Base-by-base conservation (phyloP, 129 eudicot species). In the Flaveria brownii region DNA sequence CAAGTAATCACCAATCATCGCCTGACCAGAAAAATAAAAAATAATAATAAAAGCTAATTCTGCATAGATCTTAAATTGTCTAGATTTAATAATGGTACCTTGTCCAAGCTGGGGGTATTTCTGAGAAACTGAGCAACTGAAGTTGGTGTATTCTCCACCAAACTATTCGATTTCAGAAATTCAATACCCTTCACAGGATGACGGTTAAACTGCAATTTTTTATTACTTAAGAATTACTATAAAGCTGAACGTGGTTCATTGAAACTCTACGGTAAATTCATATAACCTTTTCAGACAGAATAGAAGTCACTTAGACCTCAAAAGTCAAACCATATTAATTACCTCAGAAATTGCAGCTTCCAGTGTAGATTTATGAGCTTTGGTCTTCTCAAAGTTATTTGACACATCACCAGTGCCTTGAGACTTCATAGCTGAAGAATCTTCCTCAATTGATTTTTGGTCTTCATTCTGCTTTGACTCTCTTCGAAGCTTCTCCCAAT, bases 341-440 rank as follows among this genome's bases (percentile, higher is more conserved):
- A 91, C 99, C 97, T 87, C 91, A 60, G 97, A 82, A 54, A 94
- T 86, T 50, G 95, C 92, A 82, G 97, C 94, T 87, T 94, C 97
- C 88, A 94, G 76, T 64, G 94, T 91, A 66, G 97, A 94, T 76
- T 91, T 89, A 64, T 94, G 99, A 82, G 97, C 99, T 82, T 94
- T 94, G 81, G 84, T 77, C 86, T 87, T 91, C 89, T 94, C 94
- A 91, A 94, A 94, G 79, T 94, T 92, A 86, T 82, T 88, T 15
- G 12, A 43, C 55, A 64, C 25, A 36, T 87, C 96, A 73, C 87
- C 86, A 79, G 78, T 68, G 72, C 73, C 84, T 69, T 75, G 81
- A 15, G 88, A 63, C 60, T 84, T 94, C 68, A 60, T 54, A 77
- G 80, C 73, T 70, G 85, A 77, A 83, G 68, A 72, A 67, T 83